Evolutionary conservation across 2,329 filamentous ascomycete species (phyloP).

Genomic region (Stemphylium beticola): DNA sequence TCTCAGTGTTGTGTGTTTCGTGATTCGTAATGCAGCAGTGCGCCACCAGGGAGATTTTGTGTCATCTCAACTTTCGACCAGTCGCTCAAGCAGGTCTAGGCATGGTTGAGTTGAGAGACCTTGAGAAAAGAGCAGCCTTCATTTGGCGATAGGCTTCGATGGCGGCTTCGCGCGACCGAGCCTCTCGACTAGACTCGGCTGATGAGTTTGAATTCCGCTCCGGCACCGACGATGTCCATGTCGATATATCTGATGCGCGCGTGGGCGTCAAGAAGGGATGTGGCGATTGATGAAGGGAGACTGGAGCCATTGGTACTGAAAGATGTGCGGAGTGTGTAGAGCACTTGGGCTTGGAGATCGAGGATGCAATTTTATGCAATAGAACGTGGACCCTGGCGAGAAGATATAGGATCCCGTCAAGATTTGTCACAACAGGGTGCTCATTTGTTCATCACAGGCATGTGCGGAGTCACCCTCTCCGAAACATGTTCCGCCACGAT

Average conservation of each 20-base stretch:
- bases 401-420: constrained; percentile 19
- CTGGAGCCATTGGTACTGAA: constrained; percentile 22
- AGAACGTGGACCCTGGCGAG: not conserved
- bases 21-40: not conserved
- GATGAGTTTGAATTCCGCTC: constrained; percentile 20
- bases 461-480: not conserved
- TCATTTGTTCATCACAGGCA: not conserved
- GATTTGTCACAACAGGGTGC: constrained; percentile 25
- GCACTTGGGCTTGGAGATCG: constrained; percentile 20
- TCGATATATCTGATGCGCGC: constrained; percentile 39
- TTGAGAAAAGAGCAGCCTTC: constrained; percentile 41
- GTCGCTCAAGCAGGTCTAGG: constrained; percentile 1
- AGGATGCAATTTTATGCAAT: constrained; percentile 18
- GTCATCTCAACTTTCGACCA: not conserved
- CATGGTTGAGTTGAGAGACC: constrained; percentile 37
- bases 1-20: constrained; percentile 1
- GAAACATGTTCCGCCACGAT: constrained; percentile 7
- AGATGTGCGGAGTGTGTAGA: constrained; percentile 27
- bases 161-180: constrained; percentile 32
- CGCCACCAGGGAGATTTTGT: not conserved
- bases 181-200: constrained; percentile 20
- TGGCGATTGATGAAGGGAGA: constrained; percentile 19
- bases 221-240: constrained; percentile 40
- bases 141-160: constrained; percentile 45
- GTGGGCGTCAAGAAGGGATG: constrained; percentile 38